phyloP scores from a whole-genome alignment of 441 rosid species.

The Adansonia madagascariensis region DNA sequence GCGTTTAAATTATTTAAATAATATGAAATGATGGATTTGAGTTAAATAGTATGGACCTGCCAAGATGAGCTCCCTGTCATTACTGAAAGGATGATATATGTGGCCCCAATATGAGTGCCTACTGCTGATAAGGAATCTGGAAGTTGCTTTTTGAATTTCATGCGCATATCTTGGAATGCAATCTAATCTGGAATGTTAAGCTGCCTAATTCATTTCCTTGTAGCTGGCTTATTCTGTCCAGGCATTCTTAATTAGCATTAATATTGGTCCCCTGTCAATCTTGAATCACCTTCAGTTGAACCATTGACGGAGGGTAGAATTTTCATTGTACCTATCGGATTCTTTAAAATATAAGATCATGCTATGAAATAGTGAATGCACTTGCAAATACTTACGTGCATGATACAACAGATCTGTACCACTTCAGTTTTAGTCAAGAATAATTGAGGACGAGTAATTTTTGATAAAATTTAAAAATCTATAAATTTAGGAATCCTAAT shows the following conservation, averaged over 20 bases:
- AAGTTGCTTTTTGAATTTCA: slow-evolving; percentile 5
- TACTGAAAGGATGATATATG: not conserved
- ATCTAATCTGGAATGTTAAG: not conserved
- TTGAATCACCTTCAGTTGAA: not conserved
- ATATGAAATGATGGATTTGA: not conserved
- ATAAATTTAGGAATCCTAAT: not conserved
- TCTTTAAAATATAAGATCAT: not conserved
- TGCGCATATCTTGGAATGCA: slow-evolving; percentile 2
- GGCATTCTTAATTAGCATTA: not conserved
- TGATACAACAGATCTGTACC: too few relatives aligned
- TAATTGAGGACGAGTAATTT: not conserved
- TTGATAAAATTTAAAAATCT: not conserved
- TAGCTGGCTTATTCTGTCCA: not conserved
- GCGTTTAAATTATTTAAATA: slow-evolving; percentile 14
- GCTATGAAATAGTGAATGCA: not conserved
- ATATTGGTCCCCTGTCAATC: not conserved
- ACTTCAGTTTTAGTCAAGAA: not conserved
- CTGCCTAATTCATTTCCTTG: not conserved
- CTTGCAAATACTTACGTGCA: not conserved
- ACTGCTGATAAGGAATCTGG: not conserved
- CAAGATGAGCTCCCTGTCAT: not conserved
- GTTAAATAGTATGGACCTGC: not conserved
- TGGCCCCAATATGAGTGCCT: not conserved
- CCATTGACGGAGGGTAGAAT: not conserved
- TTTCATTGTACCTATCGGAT: not conserved